These are phyloP conservation scores for Penstemon newberryi DNA, from an alignment of 257 asterid species.

Conservation along the genomic window DNA sequence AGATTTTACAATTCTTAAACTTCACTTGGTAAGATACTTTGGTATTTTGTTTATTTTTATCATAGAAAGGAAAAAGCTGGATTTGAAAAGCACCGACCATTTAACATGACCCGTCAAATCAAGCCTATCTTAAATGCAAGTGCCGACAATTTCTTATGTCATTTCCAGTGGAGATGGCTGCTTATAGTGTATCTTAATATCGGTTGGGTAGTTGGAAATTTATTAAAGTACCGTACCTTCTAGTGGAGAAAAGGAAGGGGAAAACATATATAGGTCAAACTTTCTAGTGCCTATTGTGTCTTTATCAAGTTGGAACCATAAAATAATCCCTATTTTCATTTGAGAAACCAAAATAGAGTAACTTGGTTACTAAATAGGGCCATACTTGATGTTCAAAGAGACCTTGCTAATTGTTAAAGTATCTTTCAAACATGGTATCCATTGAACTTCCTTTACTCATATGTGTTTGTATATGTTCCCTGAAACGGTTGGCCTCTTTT, in stretches of 20 bases:
- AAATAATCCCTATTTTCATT: not conserved
- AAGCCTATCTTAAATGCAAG: not conserved
- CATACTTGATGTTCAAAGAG: not conserved
- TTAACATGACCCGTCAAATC: not conserved
- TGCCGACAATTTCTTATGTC: not conserved
- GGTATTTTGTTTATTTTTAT: not conserved
- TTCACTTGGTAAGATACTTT: not conserved
- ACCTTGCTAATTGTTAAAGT: not conserved
- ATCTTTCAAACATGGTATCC: not conserved
- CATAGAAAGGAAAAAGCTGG: not conserved
- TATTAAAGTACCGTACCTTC: not conserved
- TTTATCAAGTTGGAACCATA: not conserved
- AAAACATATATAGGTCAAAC: not conserved
- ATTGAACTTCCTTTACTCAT: not conserved
- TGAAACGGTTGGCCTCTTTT: slow-evolving; percentile 11
- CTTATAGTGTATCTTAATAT: not conserved
- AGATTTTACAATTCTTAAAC: not conserved
- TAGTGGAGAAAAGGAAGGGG: not conserved
- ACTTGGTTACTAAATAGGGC: not conserved
- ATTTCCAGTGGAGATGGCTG: not conserved
- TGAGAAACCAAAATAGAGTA: not conserved
- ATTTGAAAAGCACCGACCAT: not conserved
- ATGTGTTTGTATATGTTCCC: not conserved
- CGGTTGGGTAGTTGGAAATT: not conserved
- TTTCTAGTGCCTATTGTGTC: not conserved